These are phyloP conservation scores for Eurotiales sp. DNA, from an alignment of 2,329 filamentous ascomycete species.

Conservation along the genomic window DNA sequence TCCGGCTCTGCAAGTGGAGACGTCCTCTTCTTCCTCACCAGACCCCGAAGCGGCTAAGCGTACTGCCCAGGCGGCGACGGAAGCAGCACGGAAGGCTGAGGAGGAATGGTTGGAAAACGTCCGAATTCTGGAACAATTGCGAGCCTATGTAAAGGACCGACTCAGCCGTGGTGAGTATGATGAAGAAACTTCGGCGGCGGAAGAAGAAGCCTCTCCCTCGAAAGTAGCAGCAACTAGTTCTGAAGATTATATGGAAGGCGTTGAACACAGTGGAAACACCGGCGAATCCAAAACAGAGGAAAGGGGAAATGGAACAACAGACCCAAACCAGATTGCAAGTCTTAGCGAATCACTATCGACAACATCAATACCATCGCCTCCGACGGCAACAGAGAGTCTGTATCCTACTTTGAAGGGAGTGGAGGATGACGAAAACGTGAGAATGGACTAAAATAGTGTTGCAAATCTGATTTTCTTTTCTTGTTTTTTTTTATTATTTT, in stretches of 20 bases:
- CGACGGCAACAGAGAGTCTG: constrained; percentile 10
- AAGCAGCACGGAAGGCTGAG: constrained; percentile 39
- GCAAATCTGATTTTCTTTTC: no score
- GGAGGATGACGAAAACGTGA: constrained; percentile 16
- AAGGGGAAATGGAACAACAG: not conserved
- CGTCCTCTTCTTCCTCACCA: constrained; percentile 18
- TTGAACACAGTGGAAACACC: constrained; percentile 14
- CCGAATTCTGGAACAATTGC: constrained; percentile 59
- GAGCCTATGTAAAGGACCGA: constrained; percentile 54
- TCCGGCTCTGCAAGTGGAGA: constrained; percentile 31
- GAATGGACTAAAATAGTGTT: constrained; percentile 17
- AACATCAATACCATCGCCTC: not conserved
- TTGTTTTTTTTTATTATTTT: not conserved
- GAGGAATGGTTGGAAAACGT: constrained; percentile 63
- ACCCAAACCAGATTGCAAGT: constrained; percentile 6
- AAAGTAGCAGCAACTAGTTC: not conserved
- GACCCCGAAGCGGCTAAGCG: constrained; percentile 32
- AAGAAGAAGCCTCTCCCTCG: constrained; percentile 7
- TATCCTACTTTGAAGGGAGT: constrained; percentile 23
- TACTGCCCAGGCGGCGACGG: constrained; percentile 36
- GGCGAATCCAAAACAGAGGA: not conserved
- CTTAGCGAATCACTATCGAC: not conserved
- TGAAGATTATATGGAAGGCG: constrained; percentile 19
- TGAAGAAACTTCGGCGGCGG: constrained; percentile 17
- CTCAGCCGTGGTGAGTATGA: constrained; percentile 53